phyloP scores from a whole-genome alignment of 768 basidiomycete species.

The Lactarius hatsudake region DNA sequence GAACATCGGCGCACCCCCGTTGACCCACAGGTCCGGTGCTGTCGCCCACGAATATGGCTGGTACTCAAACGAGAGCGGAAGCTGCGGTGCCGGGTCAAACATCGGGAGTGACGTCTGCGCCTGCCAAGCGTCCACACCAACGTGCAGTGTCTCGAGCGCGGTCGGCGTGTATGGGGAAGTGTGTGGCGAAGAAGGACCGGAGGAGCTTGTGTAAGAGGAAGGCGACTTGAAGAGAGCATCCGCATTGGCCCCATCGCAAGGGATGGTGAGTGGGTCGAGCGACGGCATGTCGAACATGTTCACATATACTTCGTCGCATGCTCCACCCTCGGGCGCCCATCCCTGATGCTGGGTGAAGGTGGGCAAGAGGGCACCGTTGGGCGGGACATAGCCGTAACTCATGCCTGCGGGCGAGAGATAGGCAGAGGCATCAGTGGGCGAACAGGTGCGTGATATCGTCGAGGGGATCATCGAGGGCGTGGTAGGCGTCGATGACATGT shows the following conservation, averaged over 20 bases:
- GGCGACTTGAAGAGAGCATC: slow-evolving; percentile 19
- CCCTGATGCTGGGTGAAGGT: slow-evolving; percentile 21
- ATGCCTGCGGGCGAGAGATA: slow-evolving; percentile 39
- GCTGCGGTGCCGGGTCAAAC: slow-evolving; percentile 30
- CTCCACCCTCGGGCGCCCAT: slow-evolving; percentile 19
- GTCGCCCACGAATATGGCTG: slow-evolving; percentile 34
- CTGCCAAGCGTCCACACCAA: slow-evolving; percentile 26
- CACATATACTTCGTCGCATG: slow-evolving; percentile 10
- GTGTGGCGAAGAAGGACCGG: slow-evolving; percentile 25
- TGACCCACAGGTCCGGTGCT: slow-evolving; percentile 36
- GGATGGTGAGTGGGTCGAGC: slow-evolving; percentile 18
- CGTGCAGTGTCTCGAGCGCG: slow-evolving; percentile 24
- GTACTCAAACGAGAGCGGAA: slow-evolving; percentile 30
- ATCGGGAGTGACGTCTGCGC: slow-evolving; percentile 24
- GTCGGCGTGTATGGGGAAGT: slow-evolving; percentile 22
- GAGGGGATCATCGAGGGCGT: slow-evolving; percentile 55
- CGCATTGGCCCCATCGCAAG: background rate
- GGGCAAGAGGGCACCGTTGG: slow-evolving; percentile 33
- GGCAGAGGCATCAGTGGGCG: slow-evolving; percentile 35
- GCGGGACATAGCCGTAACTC: slow-evolving; percentile 54
- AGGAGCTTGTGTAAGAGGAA: slow-evolving; percentile 21
- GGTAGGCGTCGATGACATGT: slow-evolving; percentile 60
- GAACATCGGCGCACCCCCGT: slow-evolving; percentile 40
- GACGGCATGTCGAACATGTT: slow-evolving; percentile 18
- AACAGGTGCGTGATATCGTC: slow-evolving; percentile 54